Conservation (phyloP, 306 rosid species). For the Oemleria cerasiformis region DNA sequence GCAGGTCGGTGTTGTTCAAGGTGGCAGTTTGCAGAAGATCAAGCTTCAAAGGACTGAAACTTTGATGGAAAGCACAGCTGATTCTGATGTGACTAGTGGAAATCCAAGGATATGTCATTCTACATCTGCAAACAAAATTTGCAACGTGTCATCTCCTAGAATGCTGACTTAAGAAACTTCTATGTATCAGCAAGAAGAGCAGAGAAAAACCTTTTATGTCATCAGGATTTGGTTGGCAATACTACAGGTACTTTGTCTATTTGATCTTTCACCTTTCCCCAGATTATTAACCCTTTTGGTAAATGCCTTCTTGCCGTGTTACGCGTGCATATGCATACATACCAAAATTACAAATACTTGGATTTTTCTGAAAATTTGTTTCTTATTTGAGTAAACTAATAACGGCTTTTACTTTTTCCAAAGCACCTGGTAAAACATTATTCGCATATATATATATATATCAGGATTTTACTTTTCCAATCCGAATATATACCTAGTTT, state of each 20-base stretch:
- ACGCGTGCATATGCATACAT: background rate
- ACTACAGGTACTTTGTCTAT: slow-evolving; percentile 47
- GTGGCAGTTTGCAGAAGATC: slow-evolving; percentile 56
- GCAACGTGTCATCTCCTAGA: slow-evolving; percentile 27
- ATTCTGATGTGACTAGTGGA: slow-evolving; percentile 59
- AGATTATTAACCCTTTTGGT: background rate
- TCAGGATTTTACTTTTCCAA: background rate
- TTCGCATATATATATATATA: background rate
- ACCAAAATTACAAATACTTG: background rate
- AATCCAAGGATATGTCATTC: slow-evolving; percentile 31
- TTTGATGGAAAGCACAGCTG: slow-evolving; percentile 60
- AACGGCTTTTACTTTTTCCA: background rate
- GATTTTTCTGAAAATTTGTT: background rate
- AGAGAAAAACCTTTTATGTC: slow-evolving; percentile 33
- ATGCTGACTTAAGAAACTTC: slow-evolving; percentile 16
- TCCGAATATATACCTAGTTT: too few species aligned
- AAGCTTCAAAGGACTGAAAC: slow-evolving; percentile 44
- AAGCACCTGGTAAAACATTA: background rate
- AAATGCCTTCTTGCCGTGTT: background rate
- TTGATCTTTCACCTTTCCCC: background rate
- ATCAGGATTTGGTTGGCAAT: slow-evolving; percentile 36
- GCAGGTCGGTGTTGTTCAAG: slow-evolving; percentile 52
- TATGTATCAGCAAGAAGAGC: slow-evolving; percentile 34
- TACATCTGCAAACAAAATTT: slow-evolving; percentile 32
- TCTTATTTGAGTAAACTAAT: too few species aligned